Conservation (phyloP, 2,329 filamentous ascomycete genomes). For the Trichoderma oligosporum region DNA sequence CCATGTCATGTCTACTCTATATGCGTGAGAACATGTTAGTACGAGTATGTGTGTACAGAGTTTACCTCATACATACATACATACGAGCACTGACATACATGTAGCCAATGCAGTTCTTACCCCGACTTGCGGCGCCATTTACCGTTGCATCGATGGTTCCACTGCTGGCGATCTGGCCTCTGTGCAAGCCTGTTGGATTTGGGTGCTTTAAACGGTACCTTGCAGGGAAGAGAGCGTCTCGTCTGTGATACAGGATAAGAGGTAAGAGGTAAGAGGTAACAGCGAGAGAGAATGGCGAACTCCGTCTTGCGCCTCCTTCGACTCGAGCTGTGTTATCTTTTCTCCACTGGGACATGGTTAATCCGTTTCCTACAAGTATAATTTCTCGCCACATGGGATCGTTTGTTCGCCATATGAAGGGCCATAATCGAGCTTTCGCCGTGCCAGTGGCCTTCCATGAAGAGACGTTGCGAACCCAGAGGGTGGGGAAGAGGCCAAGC, state of each 20-base stretch:
- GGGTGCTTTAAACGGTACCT: constrained; percentile 17
- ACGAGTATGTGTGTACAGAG: background rate
- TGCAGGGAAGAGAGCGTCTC: constrained; percentile 10
- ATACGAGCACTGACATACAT: background rate
- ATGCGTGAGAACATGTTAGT: background rate
- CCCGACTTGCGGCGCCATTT: constrained; percentile 14
- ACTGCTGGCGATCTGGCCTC: constrained; percentile 19
- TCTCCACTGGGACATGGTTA: too few species aligned
- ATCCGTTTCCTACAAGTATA: too few species aligned
- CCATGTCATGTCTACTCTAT: background rate
- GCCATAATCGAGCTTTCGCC: too few species aligned
- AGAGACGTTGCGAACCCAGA: background rate
- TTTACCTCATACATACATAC: too few species aligned
- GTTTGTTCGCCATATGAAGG: too few species aligned
- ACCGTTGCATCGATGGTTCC: constrained; percentile 19
- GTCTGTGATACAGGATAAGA: background rate
- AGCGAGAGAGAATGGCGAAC: background rate
- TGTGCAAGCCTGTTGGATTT: constrained; percentile 4
- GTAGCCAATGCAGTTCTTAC: background rate
- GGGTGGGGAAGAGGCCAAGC: constrained; percentile 5
- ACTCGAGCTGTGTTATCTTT: too few species aligned
- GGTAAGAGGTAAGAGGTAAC: too few species aligned
- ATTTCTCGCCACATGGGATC: too few species aligned
- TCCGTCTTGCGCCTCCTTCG: too few species aligned
- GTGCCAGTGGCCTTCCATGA: background rate